Percentiles rank a stretch among this genome's conserved stretches.
These are phyloP conservation scores for Phytophthora pini DNA, from an alignment of 352 stramenopile species.

Conservation along the genomic window DNA sequence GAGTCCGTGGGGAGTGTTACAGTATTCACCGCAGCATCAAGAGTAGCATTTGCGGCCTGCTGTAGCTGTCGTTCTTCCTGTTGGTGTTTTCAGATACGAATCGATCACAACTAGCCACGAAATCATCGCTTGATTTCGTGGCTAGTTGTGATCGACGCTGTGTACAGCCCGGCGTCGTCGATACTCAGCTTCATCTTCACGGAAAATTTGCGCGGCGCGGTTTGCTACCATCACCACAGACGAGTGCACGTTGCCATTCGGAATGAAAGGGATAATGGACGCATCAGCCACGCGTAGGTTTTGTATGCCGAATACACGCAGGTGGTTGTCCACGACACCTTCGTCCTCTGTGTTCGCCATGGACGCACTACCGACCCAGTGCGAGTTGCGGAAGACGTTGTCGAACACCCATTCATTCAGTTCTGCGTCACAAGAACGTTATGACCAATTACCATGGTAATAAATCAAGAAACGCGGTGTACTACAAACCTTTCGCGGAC, in stretches of 20 bases:
- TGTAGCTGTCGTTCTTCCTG: too few relatives aligned
- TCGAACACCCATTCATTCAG: constrained; percentile 71
- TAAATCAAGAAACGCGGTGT: background rate
- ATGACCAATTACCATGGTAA: background rate
- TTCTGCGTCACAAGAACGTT: constrained; percentile 25
- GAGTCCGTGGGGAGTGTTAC: too few relatives aligned
- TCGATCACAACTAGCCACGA: too few relatives aligned
- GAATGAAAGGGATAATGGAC: constrained; percentile 72
- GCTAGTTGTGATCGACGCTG: too few relatives aligned
- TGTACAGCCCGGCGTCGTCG: constrained; percentile 2
- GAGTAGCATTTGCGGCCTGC: too few relatives aligned
- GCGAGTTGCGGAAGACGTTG: constrained; percentile 81
- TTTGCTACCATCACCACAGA: constrained; percentile 74
- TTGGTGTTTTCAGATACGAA: too few relatives aligned
- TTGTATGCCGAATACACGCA: constrained; percentile 67
- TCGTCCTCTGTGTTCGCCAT: constrained; percentile 60
- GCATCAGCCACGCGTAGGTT: constrained; percentile 72
- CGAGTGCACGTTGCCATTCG: constrained; percentile 81
- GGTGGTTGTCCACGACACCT: constrained; percentile 61
- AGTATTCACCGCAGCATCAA: too few relatives aligned
- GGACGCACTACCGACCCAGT: constrained; percentile 84
- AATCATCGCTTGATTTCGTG: too few relatives aligned
- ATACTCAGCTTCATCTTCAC: constrained; percentile 35
- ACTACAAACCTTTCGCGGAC: constrained; percentile 39
- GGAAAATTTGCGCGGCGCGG: constrained; percentile 54